These are phyloP conservation scores for Parastagonospora nodorum DNA, from an alignment of 2,329 filamentous ascomycete species.

Conservation along the genomic window DNA sequence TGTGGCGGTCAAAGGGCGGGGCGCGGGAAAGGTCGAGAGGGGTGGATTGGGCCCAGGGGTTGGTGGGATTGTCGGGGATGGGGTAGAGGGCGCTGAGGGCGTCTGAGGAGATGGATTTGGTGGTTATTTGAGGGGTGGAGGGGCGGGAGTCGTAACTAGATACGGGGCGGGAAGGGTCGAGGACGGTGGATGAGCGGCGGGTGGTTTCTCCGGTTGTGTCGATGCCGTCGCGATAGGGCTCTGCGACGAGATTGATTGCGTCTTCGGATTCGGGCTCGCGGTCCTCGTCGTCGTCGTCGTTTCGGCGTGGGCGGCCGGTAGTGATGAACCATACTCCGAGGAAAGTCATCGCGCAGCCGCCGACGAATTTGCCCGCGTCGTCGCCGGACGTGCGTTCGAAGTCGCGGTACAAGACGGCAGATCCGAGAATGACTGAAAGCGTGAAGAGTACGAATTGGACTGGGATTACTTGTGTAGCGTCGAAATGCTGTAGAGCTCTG, in stretches of 20 bases:
- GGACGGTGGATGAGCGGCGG: constrained; percentile 29
- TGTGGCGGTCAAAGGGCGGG: constrained; percentile 24
- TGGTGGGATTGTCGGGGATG: constrained; percentile 21
- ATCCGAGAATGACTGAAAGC: constrained; percentile 91
- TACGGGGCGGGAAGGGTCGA: constrained; percentile 24
- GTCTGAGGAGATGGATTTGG: constrained; percentile 20
- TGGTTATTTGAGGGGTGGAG: constrained; percentile 29
- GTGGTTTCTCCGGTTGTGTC: constrained; percentile 17
- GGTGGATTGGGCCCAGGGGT: constrained; percentile 34
- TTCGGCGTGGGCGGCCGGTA: constrained; percentile 64
- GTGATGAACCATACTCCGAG: constrained; percentile 97
- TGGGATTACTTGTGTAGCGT: constrained; percentile 96
- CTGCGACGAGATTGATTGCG: constrained; percentile 49
- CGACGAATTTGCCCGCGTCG: constrained; percentile 82
- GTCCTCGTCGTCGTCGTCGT: constrained; percentile 60
- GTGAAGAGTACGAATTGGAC: constrained; percentile 98
- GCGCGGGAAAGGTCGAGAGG: constrained; percentile 1
- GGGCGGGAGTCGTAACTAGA: constrained; percentile 17
- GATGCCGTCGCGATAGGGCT: constrained; percentile 41
- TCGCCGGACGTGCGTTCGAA: constrained; percentile 80
- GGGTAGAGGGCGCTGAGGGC: constrained; percentile 5
- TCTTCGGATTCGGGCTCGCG: constrained; percentile 48
- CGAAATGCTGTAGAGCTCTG: constrained; percentile 85
- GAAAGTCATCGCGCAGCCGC: constrained; percentile 90
- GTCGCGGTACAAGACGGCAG: constrained; percentile 90